Evolutionary conservation across 2,329 filamentous ascomycete genomes (phyloP).

Genomic region (Juglanconis oblonga): DNA sequence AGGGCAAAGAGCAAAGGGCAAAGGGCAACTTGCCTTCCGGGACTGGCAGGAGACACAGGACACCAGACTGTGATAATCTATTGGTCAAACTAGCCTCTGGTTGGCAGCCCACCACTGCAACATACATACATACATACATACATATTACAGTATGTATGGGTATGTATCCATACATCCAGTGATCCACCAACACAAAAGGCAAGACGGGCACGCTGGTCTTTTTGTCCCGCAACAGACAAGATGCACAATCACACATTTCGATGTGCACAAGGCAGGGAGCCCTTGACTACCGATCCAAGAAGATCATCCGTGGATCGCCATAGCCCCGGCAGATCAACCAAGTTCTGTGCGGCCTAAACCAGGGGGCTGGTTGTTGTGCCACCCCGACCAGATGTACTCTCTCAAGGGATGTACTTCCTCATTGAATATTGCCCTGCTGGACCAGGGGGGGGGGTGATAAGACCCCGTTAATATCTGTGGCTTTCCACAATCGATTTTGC

Average conservation of each 20-base stretch:
- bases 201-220: neutral
- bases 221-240: neutral
- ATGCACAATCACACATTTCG: slow-evolving; percentile 5
- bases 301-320: slow-evolving; percentile 4
- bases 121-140: too few species aligned
- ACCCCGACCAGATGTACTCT: slow-evolving; percentile 2
- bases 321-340: neutral
- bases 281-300: neutral
- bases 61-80: too few species aligned
- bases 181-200: neutral
- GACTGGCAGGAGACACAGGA: too few species aligned
- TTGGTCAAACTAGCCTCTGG: too few species aligned
- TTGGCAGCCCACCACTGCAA: too few species aligned
- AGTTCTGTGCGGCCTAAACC: slow-evolving; percentile 1
- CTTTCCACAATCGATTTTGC: neutral
- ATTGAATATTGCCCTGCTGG: too few species aligned
- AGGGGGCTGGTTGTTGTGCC: neutral
- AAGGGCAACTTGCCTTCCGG: too few species aligned
- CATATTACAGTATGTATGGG: too few species aligned
- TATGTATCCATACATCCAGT: too few species aligned
- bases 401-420: slow-evolving; percentile 11
- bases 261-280: neutral
- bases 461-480: too few species aligned
- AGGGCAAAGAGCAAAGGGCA: too few species aligned
- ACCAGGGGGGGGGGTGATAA: too few species aligned